Evolutionary conservation across 306 rosid species (phyloP), one percentile per base, ranked within the genome.

Genomic region (Castanea mollissima): DNA sequence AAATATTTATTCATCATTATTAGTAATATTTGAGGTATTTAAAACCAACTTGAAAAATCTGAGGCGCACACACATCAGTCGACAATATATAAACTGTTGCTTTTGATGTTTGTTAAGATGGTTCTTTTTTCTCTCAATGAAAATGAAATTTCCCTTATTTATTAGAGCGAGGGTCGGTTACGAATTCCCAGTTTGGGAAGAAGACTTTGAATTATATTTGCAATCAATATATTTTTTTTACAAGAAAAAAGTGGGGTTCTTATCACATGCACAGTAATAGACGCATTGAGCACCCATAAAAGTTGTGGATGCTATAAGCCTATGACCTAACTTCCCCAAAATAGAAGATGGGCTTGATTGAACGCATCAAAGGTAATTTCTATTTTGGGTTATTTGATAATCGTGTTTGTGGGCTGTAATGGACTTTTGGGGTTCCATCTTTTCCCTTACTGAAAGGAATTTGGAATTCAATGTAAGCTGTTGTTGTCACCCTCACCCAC

Each of bases 101-200:
- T 25, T 69, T 27, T 1, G 59, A 65, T 70, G 72, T 73, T 60
- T 76, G 85, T 81, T 73, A n/a, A 75, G 69, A 60, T 76, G 52
- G 67, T 76, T 74, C 74, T 21, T 75, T 80, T 80, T 74, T 71
- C 58, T 71, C 74, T 80, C 69, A 23, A 52, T 76, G 63, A 83
- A 82, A 73, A 21, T 27, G 74, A 62, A 71, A 25, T 5, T 77
- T 87, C 80, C 80, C 31, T 68, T 19, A 69, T 65, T 62, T 46
- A 81, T 8, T 34, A 38, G 31, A 77, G 83, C 55, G 29, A 46
- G 32, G 80, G 76, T 59, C 16, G 82, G 23, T 78, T 83, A 76
- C 86, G 83, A 78, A 80, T 86, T 86, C 83, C 89, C 76, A 81
- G 83, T 67, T 59, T 55, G 54, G 76, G 89, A 85, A 77, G 13